These are phyloP conservation scores for Falciphora oryzae DNA, from an alignment of 2,329 filamentous ascomycete species.

Conservation along the genomic window DNA sequence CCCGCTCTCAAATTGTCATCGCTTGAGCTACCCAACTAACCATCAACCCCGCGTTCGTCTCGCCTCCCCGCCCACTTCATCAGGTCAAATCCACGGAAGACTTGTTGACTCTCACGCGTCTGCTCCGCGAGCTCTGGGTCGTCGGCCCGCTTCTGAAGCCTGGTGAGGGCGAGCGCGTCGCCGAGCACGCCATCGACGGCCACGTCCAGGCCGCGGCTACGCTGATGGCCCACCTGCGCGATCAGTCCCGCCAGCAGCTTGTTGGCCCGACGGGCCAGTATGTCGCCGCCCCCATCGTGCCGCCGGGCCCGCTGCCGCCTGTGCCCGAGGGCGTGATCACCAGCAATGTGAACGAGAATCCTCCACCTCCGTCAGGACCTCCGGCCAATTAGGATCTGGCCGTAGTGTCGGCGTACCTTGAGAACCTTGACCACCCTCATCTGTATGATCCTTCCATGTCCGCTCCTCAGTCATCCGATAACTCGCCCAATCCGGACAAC, in stretches of 20 bases:
- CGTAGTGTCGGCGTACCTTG: neutral
- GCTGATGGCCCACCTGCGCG: slow-evolving; percentile 26
- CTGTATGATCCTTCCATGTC: too few species aligned
- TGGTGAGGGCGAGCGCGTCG: slow-evolving; percentile 34
- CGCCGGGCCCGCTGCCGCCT: slow-evolving; percentile 10
- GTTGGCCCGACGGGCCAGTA: slow-evolving; percentile 19
- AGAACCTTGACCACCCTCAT: neutral
- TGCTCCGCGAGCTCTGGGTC: slow-evolving; percentile 45
- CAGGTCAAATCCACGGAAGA: slow-evolving; percentile 38
- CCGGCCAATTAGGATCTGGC: neutral
- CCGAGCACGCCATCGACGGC: slow-evolving; percentile 26
- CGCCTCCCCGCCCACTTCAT: too few species aligned
- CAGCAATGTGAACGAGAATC: neutral
- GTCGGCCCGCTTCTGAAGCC: slow-evolving; percentile 39
- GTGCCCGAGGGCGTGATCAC: slow-evolving; percentile 1
- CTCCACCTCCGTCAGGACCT: neutral
- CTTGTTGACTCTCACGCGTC: slow-evolving; percentile 39
- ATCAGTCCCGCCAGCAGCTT: slow-evolving; percentile 18
- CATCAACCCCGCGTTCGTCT: neutral
- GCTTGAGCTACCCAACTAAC: neutral
- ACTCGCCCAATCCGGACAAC: too few species aligned
- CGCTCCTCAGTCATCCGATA: too few species aligned
- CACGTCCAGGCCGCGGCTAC: slow-evolving; percentile 31
- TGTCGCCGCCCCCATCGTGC: slow-evolving; percentile 8
- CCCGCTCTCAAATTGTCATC: neutral